Evolutionary conservation across 345 rosid species (phyloP), one percentile per base, ranked within the genome.

Genomic region (Heritiera fomes): DNA sequence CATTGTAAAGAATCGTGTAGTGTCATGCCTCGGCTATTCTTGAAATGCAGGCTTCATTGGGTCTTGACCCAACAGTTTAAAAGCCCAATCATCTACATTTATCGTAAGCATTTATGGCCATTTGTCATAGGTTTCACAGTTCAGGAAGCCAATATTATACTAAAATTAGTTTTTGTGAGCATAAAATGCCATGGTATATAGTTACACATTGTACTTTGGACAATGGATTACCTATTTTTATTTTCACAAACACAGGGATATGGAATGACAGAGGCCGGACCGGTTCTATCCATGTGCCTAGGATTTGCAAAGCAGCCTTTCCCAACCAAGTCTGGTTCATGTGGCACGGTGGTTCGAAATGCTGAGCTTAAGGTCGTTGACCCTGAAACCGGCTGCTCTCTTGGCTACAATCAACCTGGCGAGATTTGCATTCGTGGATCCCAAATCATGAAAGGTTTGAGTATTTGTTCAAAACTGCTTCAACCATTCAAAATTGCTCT

Each of bases 261-360:
- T 78, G 99, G 99, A 17, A 95, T 95, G 99, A 95, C 99, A 17
- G 99, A 95, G 80, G 99, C 99, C 0, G 99, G 98, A 28, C 98
- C 99, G 4, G 99, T 95, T 58, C 79, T 95, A 64, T 86, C 99
- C 20, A 95, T 95, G 98, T 87, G 97, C 83, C 81, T 90, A 56
- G 96, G 82, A 20, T 95, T 93, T 61, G 98, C 99, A 4, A 95
- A 87, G 87, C 90, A 95, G n/a, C 92, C 99, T 0, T 86, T 87
- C n/a, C 90, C 88, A 7, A 87, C 94, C 47, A 95, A 95, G 82
- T 90, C 97, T 3, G 99, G 99, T 0, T 90, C 99, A 9, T 95
- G 98, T 73, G 99, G 99, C 3, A 93, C 98, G 0, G 99, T 92
- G 17, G 96, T 95, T 28, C 78, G 99, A 75, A 95, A 95, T 79